Conservation (phyloP, 2,329 filamentous ascomycete genomes). For the Alternaria alternata region DNA sequence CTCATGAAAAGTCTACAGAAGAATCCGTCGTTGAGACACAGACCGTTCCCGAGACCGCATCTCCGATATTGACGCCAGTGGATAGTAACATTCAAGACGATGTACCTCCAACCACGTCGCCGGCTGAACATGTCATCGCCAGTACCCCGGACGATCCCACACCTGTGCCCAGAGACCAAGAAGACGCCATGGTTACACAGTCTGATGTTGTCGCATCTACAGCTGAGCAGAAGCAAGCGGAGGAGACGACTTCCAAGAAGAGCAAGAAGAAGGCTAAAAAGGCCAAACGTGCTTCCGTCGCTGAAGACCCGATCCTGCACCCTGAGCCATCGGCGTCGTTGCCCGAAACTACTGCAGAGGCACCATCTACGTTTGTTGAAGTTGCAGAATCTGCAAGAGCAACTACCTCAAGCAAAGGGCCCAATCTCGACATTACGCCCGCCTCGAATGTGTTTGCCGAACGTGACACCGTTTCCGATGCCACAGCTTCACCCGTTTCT, state of each 20-base stretch:
- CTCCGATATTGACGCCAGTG: conserved; percentile 9
- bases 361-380: neutral
- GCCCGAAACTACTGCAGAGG: neutral
- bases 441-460: neutral
- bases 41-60: neutral
- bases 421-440: neutral
- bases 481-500: neutral
- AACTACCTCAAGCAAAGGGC: neutral
- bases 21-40: conserved; percentile 4
- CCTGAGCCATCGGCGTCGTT: neutral
- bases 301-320: conserved; percentile 8
- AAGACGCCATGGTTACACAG: neutral
- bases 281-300: conserved; percentile 19
- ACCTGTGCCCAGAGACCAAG: neutral
- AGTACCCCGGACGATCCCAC: neutral
- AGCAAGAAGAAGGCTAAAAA: conserved; percentile 36
- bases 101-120: neutral
- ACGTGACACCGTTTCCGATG: neutral
- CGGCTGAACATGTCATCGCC: neutral
- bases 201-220: neutral
- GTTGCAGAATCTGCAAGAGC: neutral
- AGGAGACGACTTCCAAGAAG: conserved; percentile 26
- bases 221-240: conserved; percentile 10
- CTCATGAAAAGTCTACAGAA: neutral
- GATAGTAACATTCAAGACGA: conserved; percentile 4